Evolutionary conservation across 1,284 basidiomycete genomes (phyloP), one percentile per base, ranked within the genome.

Genomic region (Entoloma clypeatum): DNA sequence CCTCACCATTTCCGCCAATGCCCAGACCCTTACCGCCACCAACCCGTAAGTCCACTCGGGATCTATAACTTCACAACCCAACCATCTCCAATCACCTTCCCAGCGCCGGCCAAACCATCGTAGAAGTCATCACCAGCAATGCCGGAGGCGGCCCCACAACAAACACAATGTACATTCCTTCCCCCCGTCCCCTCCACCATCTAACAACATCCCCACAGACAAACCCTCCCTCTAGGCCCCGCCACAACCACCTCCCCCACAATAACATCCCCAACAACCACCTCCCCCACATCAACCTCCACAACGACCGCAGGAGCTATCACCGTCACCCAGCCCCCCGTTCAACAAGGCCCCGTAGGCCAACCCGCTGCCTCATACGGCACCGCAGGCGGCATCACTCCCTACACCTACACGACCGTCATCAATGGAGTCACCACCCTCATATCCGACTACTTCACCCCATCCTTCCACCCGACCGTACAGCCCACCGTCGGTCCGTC

Each of bases 351-450:
- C 0, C 79, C 79, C 3, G 80, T 83, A 1, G 81, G 72, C 5
- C 67, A 72, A 47, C 80, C 81, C 13, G 64, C 59, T 2, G 29
- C 74, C 1, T 71, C 68, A 5, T 59, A 57, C 1, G 57, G 48
- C 13, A 60, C 60, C 1, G 61, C 72, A 14, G 65, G 68, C 9
- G 75, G 69, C 3, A 67, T 70, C 13, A 80, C 75, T 0, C 71
- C 74, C 0, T 86, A 71, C 53, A 59, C 58, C 0, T 83, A 82
- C 52, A 81, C 77, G 9, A 86, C 80, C 5, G 64, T 81, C 42
- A 68, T 78, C 28, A 59, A 57, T 34, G 82, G 83, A 27, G 61
- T 69, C n/a, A 69, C 70, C 2, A 62, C 63, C 11, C 63, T 59
- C 0, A 13, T 75, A 23, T 49, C 57, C 9, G 81, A 70, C 44